Conservation (phyloP, 129 eudicot species). For the Centella asiatica region DNA sequence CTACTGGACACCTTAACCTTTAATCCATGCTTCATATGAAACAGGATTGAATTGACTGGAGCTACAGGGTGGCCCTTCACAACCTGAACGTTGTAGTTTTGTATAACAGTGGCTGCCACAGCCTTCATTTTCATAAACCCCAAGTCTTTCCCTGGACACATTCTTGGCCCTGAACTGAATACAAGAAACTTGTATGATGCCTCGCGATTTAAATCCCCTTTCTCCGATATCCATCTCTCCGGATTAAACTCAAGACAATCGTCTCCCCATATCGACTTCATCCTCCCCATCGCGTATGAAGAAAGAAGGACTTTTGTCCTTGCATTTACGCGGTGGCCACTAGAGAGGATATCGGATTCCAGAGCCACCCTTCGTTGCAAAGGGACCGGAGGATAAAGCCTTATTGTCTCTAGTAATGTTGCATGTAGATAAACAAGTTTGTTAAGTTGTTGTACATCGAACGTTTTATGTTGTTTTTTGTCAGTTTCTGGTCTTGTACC, state of each 20-base stretch:
- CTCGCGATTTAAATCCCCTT: conserved; percentile 21
- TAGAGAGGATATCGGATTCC: conserved; percentile 31
- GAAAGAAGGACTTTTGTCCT: conserved; percentile 20
- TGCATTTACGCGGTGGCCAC: conserved; percentile 24
- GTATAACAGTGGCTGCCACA: conserved; percentile 29
- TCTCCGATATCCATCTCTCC: conserved; percentile 29
- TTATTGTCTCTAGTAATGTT: not conserved
- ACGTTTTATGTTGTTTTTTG: not conserved
- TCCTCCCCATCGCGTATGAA: conserved; percentile 36
- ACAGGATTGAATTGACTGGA: conserved; percentile 23
- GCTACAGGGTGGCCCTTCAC: conserved; percentile 23
- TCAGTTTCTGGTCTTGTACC: not conserved
- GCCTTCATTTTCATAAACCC: conserved; percentile 31
- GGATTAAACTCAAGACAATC: conserved; percentile 42
- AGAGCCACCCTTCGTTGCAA: conserved; percentile 18
- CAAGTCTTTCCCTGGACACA: conserved; percentile 37
- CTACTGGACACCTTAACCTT: conserved; percentile 7
- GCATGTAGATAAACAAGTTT: conserved; percentile 19
- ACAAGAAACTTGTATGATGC: conserved; percentile 27
- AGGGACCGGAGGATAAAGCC: conserved; percentile 7
- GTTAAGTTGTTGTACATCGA: conserved; percentile 4
- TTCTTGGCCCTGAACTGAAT: conserved; percentile 34
- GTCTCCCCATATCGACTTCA: conserved; percentile 32
- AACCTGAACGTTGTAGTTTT: conserved; percentile 14
- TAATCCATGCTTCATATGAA: conserved; percentile 36